These are phyloP conservation scores for Colletotrichum endophyticum DNA, from an alignment of 2,329 filamentous ascomycete species.

Conservation along the genomic window DNA sequence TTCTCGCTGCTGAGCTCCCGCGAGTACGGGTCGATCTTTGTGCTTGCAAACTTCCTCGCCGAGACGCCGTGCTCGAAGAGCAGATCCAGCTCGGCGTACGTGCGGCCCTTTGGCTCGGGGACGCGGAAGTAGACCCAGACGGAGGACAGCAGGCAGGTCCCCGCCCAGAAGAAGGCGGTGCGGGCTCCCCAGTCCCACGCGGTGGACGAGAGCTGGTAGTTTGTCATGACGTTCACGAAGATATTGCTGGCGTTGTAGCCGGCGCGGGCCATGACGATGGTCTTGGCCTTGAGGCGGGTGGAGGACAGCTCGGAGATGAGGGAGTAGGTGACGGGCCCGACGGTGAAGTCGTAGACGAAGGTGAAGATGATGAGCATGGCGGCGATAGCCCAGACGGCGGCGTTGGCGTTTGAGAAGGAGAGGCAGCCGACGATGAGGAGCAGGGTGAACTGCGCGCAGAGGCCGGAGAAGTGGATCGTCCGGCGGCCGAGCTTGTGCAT, in stretches of 20 bases:
- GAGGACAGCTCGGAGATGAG: constrained; percentile 59
- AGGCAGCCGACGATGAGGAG: constrained; percentile 45
- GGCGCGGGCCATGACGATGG: constrained; percentile 55
- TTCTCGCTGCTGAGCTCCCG: constrained; percentile 15
- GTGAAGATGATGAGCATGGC: constrained; percentile 56
- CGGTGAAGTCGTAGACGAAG: constrained; percentile 58
- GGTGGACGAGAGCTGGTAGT: constrained; percentile 50
- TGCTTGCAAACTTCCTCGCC: constrained; percentile 44
- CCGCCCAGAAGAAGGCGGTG: constrained; percentile 52
- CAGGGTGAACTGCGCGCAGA: constrained; percentile 42
- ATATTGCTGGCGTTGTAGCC: constrained; percentile 55
- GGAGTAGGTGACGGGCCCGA: constrained; percentile 59
- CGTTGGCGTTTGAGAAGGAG: constrained; percentile 37
- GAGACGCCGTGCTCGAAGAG: constrained; percentile 43
- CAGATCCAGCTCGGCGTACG: constrained; percentile 48
- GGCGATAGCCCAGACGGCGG: constrained; percentile 47
- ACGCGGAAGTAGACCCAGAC: constrained; percentile 56
- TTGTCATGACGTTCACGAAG: constrained; percentile 53
- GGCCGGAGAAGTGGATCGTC: constrained; percentile 52
- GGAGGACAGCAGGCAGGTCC: constrained; percentile 50
- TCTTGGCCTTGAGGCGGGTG: constrained; percentile 58
- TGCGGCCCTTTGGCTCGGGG: constrained; percentile 57
- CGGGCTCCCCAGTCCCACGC: constrained; percentile 54
- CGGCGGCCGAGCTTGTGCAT: constrained; percentile 55
- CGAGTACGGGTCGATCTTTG: constrained; percentile 40